A percentile compares a stretch with the other conserved stretches of the same genome.
phyloP scores from a whole-genome alignment of 2,329 filamentous ascomycete genomes.

The Phoma sp. region DNA sequence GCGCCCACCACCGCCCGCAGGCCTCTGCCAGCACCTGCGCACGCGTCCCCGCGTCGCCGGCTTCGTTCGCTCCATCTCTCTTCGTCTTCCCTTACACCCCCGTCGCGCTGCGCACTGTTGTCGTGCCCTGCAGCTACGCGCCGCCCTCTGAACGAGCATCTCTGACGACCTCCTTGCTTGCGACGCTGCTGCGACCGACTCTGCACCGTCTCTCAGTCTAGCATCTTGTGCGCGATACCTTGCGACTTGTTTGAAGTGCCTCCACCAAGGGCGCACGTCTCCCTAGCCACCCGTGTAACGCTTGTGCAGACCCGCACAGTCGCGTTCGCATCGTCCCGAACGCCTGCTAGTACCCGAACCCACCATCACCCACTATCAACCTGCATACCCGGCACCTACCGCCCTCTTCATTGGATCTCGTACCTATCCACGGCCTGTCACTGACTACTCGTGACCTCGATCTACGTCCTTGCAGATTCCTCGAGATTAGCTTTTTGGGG shows the following conservation, averaged over 20 bases:
- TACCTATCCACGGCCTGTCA: constrained; percentile 19
- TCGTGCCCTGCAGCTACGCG: constrained; percentile 27
- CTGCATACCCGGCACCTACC: constrained; percentile 33
- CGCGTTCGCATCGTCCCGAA: constrained; percentile 44
- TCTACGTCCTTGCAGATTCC: constrained; percentile 34
- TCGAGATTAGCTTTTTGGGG: constrained; percentile 24
- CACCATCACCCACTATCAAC: constrained; percentile 24
- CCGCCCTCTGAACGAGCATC: constrained; percentile 22
- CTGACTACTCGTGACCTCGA: constrained; percentile 19
- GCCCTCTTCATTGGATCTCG: constrained; percentile 21
- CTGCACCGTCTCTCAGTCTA: constrained; percentile 17
- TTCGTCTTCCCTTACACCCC: constrained; percentile 14
- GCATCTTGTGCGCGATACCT: constrained; percentile 28
- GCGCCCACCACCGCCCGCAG: constrained; percentile 9
- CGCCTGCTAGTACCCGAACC: constrained; percentile 36
- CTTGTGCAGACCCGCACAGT: constrained; percentile 37
- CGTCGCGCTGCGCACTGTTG: constrained; percentile 20
- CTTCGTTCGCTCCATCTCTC: constrained; percentile 12
- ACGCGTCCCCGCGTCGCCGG: constrained; percentile 10
- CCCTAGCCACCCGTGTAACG: constrained; percentile 42
- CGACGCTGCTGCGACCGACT: constrained; percentile 21
- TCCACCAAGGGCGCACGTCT: constrained; percentile 27
- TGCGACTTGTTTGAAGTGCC: constrained; percentile 21
- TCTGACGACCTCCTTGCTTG: constrained; percentile 30
- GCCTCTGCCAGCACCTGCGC: constrained; percentile 8